Conservation (phyloP, 164 flowering plant species). For the Warburgia ugandensis region DNA sequence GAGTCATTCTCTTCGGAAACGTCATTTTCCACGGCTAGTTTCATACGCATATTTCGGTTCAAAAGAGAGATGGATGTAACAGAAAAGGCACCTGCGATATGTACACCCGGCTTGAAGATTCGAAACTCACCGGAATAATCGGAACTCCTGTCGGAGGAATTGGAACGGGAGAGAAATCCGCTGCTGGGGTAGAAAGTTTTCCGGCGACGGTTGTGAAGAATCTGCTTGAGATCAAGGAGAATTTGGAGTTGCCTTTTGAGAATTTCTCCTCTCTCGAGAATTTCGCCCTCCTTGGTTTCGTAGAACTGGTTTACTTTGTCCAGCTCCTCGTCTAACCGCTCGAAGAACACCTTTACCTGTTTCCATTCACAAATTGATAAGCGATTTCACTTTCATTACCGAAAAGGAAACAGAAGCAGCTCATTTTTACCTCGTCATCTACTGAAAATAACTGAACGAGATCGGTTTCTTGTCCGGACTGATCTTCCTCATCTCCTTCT, state of each 20-base stretch:
- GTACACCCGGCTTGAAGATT: too few species aligned
- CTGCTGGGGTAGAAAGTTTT: constrained; percentile 17
- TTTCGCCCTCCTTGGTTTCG: constrained; percentile 51
- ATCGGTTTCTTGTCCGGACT: constrained; percentile 47
- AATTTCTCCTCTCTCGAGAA: constrained; percentile 65
- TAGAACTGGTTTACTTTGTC: constrained; percentile 76
- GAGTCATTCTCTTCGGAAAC: too few species aligned
- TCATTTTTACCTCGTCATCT: constrained; percentile 62
- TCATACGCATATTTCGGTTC: too few species aligned
- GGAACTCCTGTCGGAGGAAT: constrained; percentile 36
- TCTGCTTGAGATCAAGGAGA: constrained; percentile 54
- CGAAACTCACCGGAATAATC: constrained; percentile 38
- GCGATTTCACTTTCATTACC: neutral
- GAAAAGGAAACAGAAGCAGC: neutral
- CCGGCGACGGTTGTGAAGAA: constrained; percentile 44
- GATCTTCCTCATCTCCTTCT: constrained; percentile 30
- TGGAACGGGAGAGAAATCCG: constrained; percentile 25
- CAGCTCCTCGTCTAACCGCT: constrained; percentile 63
- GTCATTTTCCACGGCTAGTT: too few species aligned
- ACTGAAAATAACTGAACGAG: constrained; percentile 58
- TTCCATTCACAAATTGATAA: neutral
- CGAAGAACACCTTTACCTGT: constrained; percentile 60
- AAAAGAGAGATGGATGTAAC: too few species aligned
- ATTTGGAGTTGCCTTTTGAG: constrained; percentile 70
- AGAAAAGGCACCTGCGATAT: too few species aligned